Conservation (phyloP, 2,329 filamentous ascomycete species). For the Fusarium temperatum region DNA sequence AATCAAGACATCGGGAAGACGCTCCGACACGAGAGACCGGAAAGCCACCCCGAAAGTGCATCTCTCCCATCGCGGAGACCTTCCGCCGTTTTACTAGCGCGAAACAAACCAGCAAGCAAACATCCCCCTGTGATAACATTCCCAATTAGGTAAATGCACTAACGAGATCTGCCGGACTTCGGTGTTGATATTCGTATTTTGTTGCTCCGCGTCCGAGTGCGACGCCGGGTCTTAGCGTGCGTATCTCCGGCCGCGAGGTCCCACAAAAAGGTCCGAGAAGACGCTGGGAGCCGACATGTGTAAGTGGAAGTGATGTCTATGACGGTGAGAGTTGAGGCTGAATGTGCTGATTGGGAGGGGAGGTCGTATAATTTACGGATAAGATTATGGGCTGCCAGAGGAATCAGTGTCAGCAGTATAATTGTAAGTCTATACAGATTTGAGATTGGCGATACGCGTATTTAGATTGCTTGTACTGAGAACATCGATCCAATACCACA, state of each 20-base stretch:
- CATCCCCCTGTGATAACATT: neutral
- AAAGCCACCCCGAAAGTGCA: conserved; percentile 9
- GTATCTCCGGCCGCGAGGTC: conserved; percentile 26
- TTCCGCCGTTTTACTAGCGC: neutral
- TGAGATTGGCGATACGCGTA: neutral
- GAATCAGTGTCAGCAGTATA: neutral
- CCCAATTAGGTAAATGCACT: neutral
- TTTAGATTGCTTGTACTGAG: neutral
- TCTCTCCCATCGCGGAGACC: neutral
- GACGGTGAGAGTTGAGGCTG: neutral
- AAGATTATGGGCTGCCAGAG: neutral
- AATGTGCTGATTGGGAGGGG: neutral
- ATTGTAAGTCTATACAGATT: neutral
- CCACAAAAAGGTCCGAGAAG: conserved; percentile 1
- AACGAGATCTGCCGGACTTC: neutral
- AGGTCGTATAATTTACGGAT: neutral
- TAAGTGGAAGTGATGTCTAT: neutral
- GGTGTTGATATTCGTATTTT: neutral
- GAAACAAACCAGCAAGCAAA: neutral
- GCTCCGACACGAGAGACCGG: conserved; percentile 18
- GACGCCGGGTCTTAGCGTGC: neutral
- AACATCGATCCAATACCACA: neutral
- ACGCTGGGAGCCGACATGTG: neutral
- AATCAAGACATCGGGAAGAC: conserved; percentile 8
- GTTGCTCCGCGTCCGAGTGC: conserved; percentile 1